Evolutionary conservation across 345 rosid genomes (phyloP), one percentile per base, ranked within the genome.

Genomic region (Eucalyptus coolabah): DNA sequence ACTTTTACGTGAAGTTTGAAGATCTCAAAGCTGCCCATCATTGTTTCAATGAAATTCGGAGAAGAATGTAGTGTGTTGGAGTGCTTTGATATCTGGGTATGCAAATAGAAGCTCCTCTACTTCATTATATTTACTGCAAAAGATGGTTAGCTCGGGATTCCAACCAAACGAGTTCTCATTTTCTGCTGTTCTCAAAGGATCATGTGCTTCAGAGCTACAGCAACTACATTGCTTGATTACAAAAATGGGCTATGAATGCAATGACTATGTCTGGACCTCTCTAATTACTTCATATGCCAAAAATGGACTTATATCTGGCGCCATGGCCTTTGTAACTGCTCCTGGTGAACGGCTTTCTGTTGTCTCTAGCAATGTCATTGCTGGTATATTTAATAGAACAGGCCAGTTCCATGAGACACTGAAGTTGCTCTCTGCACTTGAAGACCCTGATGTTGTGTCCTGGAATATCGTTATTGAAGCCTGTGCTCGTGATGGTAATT

Each of bases 381-480:
- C 98, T 40, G 97, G 97, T 90, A 93, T 98, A 26, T 95, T 93
- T 87, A 96, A 91, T 92, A 95, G 96, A 92, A 89, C 87, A 80
- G 96, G 96, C 40, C 94, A 93, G 53, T 97, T 94, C 94, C 90
- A 86, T 60, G 93, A 94, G 88, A 92, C 97, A 9, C 50, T 97
- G 65, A 90, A 92, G 93, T 91, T 98, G 92, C 96, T 97, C 90
- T 95, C 96, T 81, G 86, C 91, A 77, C 93, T 96, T 88, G 97
- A 95, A 89, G 94, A 95, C 87, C 99, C 97, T 7, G 98, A 97
- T 83, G 87, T 85, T 86, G 95, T 95, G 90, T 96, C 98, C 67
- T 98, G 98, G 99, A 98, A 97, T 91, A 96, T 96, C 89, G 93
- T 90, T 53, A 92, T 95, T 69, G 95, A 97, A 26, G 98, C 99